These are phyloP conservation scores for Solanum bulbocastanum DNA, from an alignment of 257 asterid genomes.

Conservation along the genomic window DNA sequence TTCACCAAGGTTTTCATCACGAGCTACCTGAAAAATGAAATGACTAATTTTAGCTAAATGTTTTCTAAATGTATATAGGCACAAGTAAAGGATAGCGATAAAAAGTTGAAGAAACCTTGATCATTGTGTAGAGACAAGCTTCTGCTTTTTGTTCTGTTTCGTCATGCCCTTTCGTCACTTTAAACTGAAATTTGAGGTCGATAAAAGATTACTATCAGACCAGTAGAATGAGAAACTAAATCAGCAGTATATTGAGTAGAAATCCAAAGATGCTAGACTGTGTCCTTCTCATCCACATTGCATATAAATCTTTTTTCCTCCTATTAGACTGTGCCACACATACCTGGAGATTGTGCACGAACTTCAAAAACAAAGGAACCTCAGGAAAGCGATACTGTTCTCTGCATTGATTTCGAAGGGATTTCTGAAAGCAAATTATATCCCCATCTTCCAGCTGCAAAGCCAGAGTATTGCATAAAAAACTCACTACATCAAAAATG, in stretches of 20 bases:
- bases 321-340: background rate
- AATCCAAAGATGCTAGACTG: constrained; percentile 51
- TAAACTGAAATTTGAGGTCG: constrained; percentile 24
- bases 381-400: background rate
- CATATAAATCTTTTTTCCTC: background rate
- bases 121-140: constrained; percentile 68
- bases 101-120: constrained; percentile 38
- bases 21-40: constrained; percentile 50
- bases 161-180: constrained; percentile 55
- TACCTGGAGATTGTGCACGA: background rate
- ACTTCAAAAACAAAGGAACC: background rate
- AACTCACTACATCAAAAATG: too few relatives aligned
- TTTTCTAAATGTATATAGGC: background rate
- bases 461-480: background rate
- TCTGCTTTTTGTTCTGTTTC: constrained; percentile 62
- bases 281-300: background rate
- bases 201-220: background rate
- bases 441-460: background rate
- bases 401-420: background rate
- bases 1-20: constrained; percentile 55
- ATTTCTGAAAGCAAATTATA: background rate
- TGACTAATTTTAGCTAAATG: background rate
- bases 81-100: background rate
- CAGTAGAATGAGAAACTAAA: constrained; percentile 10
- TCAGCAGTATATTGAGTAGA: background rate